Evolutionary conservation across 441 rosid genomes (phyloP).

Genomic region (Aquilaria agallochum): DNA sequence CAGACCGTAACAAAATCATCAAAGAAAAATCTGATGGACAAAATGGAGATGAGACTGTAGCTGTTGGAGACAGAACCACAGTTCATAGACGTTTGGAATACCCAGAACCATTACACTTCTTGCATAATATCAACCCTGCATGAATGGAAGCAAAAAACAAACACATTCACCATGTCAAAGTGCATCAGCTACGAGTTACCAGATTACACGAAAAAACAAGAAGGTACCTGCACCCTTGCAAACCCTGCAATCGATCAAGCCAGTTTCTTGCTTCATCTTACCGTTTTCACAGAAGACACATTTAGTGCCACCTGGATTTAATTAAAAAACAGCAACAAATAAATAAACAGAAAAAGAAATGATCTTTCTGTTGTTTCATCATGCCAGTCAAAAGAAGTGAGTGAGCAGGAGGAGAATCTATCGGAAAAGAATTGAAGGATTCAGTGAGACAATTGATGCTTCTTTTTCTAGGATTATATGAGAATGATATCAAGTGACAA

Average conservation of each 20-base stretch:
- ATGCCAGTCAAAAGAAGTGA: too few relatives aligned
- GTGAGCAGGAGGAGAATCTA: too few relatives aligned
- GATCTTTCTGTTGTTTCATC: too few relatives aligned
- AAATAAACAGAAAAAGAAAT: neutral
- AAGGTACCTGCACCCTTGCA: constrained; percentile 87
- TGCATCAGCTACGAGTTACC: neutral
- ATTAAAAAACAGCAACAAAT: too few relatives aligned
- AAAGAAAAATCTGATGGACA: constrained; percentile 4
- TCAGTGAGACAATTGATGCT: too few relatives aligned
- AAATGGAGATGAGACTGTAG: constrained; percentile 10
- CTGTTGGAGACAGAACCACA: neutral
- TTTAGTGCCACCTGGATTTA: constrained; percentile 71
- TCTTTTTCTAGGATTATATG: too few relatives aligned
- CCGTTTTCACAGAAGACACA: constrained; percentile 79
- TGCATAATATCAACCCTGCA: constrained; percentile 61
- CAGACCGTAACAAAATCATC: too few relatives aligned
- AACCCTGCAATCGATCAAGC: constrained; percentile 67
- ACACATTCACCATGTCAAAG: neutral
- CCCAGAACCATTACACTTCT: constrained; percentile 69
- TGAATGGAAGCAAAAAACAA: neutral
- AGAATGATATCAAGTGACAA: too few relatives aligned
- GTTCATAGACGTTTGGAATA: constrained; percentile 56
- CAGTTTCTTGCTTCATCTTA: constrained; percentile 80
- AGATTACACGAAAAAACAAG: neutral
- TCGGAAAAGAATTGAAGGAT: too few relatives aligned